Percentiles rank a stretch among this genome's conserved stretches.
Evolutionary conservation across 306 rosid genomes (phyloP).

Genomic region (Mimosa bimucronata): DNA sequence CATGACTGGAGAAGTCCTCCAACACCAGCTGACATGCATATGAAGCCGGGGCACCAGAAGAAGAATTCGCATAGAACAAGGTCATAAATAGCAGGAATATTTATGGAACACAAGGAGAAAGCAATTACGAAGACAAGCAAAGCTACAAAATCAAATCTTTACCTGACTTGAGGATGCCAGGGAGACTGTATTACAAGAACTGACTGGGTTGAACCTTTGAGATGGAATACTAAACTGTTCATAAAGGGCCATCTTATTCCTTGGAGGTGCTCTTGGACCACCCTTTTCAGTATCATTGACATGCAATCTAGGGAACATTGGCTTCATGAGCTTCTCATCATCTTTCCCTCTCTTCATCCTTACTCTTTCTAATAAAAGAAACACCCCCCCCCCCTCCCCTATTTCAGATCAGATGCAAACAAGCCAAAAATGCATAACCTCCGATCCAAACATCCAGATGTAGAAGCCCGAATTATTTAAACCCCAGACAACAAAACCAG

Average conservation of each 20-base stretch:
- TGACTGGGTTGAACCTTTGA: slow-evolving; percentile 62
- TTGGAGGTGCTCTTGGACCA: slow-evolving; percentile 99
- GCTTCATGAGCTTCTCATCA: slow-evolving; percentile 78
- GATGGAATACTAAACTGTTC: slow-evolving; percentile 92
- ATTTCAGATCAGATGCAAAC: slow-evolving; percentile 26
- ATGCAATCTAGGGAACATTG: slow-evolving; percentile 93
- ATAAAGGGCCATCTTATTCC: slow-evolving; percentile 99
- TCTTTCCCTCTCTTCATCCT: slow-evolving; percentile 81
- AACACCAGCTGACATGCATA: neutral
- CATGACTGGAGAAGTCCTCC: slow-evolving; percentile 1
- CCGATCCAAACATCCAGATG: slow-evolving; percentile 30
- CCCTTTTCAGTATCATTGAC: slow-evolving; percentile 91
- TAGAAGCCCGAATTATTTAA: slow-evolving; percentile 35
- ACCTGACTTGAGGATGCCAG: slow-evolving; percentile 77
- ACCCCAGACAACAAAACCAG: slow-evolving; percentile 16
- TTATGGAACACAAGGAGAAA: neutral
- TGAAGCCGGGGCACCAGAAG: neutral
- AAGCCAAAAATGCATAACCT: slow-evolving; percentile 11
- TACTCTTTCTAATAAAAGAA: slow-evolving; percentile 34
- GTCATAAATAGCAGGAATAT: neutral
- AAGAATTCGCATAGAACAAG: neutral
- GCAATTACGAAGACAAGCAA: slow-evolving; percentile 13
- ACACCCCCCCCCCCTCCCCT: neutral
- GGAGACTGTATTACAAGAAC: slow-evolving; percentile 42
- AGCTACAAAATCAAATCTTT: slow-evolving; percentile 18